Percentiles rank a stretch among this genome's conserved stretches.
These are phyloP conservation scores for Mycena pura DNA, from an alignment of 768 basidiomycete species.

Conservation along the genomic window DNA sequence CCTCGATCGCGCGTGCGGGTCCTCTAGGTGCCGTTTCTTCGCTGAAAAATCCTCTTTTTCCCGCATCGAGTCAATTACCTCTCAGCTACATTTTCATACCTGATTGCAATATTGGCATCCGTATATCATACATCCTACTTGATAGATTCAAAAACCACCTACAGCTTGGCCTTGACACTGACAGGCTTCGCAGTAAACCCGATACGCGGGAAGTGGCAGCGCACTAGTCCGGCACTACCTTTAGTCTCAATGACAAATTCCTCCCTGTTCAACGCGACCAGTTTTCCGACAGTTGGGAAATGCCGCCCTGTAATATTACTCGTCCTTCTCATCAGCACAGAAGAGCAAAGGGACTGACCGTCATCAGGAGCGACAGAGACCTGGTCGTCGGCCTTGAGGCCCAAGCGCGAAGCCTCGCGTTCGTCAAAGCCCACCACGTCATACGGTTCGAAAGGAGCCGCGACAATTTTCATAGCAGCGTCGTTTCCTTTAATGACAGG, in stretches of 20 bases:
- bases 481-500: constrained; percentile 43
- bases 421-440: constrained; percentile 52
- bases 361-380: constrained; percentile 57
- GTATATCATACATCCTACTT: too few relatives aligned
- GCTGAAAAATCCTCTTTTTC: too few relatives aligned
- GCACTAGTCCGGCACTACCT: constrained; percentile 45
- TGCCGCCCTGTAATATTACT: constrained; percentile 39
- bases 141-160: too few relatives aligned
- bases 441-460: constrained; percentile 45
- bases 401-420: constrained; percentile 50
- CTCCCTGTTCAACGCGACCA: constrained; percentile 56
- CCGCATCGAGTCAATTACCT: too few relatives aligned
- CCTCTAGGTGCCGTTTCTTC: too few relatives aligned
- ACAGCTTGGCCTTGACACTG: constrained; percentile 13
- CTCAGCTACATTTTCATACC: too few relatives aligned
- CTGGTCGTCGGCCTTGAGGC: constrained; percentile 42
- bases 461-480: constrained; percentile 50
- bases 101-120: too few relatives aligned
- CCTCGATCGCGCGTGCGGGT: too few relatives aligned
- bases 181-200: constrained; percentile 42
- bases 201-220: constrained; percentile 62
- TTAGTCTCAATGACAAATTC: constrained; percentile 57
- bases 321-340: not conserved
- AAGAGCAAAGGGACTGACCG: constrained; percentile 39
- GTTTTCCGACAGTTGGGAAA: constrained; percentile 54